These are phyloP conservation scores for Termitomyces eurrhizus DNA, from an alignment of 768 basidiomycete genomes.

Conservation along the genomic window DNA sequence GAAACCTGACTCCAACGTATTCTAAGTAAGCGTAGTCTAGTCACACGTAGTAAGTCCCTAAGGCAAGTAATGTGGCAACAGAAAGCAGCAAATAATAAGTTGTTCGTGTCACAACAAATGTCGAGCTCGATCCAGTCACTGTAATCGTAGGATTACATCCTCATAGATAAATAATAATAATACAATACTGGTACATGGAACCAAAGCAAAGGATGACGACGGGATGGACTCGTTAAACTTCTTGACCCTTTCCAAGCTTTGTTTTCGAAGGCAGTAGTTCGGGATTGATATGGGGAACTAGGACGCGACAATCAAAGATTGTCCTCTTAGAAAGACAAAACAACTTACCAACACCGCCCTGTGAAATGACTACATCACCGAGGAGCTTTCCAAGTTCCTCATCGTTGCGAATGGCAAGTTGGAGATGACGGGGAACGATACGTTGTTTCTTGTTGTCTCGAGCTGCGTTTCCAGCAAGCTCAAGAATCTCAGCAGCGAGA, in stretches of 20 bases:
- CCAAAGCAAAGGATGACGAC: slow-evolving; percentile 2
- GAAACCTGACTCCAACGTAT: too few species aligned
- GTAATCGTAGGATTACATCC: too few species aligned
- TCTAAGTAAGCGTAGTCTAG: too few species aligned
- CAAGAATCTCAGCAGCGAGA: slow-evolving; percentile 81
- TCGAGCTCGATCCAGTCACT: too few species aligned
- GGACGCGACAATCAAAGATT: neutral
- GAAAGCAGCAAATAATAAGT: too few species aligned
- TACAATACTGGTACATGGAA: slow-evolving; percentile 15
- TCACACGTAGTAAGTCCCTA: too few species aligned
- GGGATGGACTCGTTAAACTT: slow-evolving; percentile 14
- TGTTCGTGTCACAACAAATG: too few species aligned
- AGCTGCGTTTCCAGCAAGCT: slow-evolving; percentile 76
- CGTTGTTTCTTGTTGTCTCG: slow-evolving; percentile 78
- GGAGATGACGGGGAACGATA: slow-evolving; percentile 83
- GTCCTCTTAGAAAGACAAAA: neutral
- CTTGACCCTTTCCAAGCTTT: slow-evolving; percentile 28
- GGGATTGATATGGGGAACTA: slow-evolving; percentile 32
- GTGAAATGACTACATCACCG: slow-evolving; percentile 83
- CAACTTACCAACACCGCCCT: slow-evolving; percentile 71
- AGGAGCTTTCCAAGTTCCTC: slow-evolving; percentile 82
- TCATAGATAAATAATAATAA: slow-evolving; percentile 16
- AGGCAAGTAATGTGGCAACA: too few species aligned
- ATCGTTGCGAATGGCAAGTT: slow-evolving; percentile 83
- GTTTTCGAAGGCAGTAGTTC: slow-evolving; percentile 40